phyloP scores from a whole-genome alignment of 495 filamentous ascomycete species.

The Tuber borchii region DNA sequence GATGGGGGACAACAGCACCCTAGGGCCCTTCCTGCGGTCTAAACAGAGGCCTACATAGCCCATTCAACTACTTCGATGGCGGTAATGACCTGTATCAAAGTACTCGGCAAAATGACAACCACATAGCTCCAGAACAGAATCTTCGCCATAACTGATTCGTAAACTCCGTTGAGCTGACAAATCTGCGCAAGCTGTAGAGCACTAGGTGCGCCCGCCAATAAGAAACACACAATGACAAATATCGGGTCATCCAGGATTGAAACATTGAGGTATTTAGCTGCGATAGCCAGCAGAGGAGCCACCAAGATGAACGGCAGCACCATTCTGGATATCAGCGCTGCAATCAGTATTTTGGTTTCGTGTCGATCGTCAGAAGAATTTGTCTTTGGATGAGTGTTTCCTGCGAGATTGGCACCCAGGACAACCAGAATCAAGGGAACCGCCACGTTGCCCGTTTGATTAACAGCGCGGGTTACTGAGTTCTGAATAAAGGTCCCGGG shows the following conservation, averaged over 20 bases:
- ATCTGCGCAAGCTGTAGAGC: slow-evolving; percentile 95
- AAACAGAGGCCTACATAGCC: slow-evolving; percentile 48
- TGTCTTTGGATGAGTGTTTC: slow-evolving; percentile 58
- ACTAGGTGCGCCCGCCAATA: slow-evolving; percentile 88
- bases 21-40: slow-evolving; percentile 3
- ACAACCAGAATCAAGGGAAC: slow-evolving; percentile 96
- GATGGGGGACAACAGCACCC: not conserved
- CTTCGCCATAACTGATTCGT: slow-evolving; percentile 84
- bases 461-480: slow-evolving; percentile 81
- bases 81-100: slow-evolving; percentile 79
- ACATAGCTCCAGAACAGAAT: slow-evolving; percentile 97
- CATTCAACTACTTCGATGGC: slow-evolving; percentile 92
- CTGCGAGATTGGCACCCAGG: slow-evolving; percentile 82
- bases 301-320: slow-evolving; percentile 84
- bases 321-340: slow-evolving; percentile 83
- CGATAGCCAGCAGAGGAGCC: slow-evolving; percentile 83
- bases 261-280: slow-evolving; percentile 84
- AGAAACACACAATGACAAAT: slow-evolving; percentile 94
- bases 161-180: slow-evolving; percentile 96
- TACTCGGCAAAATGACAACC: slow-evolving; percentile 74
- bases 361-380: slow-evolving; percentile 52
- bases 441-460: slow-evolving; percentile 79
- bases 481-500: slow-evolving; percentile 87
- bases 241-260: slow-evolving; percentile 97
- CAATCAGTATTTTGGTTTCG: slow-evolving; percentile 72